Conservation (phyloP, 2,329 filamentous ascomycete genomes). For the Verticillium nubilum region DNA sequence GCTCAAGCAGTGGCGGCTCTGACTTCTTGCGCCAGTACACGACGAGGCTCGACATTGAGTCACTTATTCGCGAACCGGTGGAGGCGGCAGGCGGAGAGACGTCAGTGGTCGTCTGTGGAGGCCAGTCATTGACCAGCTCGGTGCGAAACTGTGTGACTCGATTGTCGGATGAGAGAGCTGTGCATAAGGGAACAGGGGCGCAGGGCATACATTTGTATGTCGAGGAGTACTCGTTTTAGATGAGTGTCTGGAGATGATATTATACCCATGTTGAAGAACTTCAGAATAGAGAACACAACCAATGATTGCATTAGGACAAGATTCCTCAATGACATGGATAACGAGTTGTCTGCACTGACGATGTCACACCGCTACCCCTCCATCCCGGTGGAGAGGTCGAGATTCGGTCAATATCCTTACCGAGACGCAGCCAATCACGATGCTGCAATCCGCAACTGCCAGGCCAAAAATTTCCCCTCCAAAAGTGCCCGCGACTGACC, state of each 20-base stretch:
- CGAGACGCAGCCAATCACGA: neutral
- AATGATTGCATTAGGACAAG: neutral
- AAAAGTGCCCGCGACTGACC: neutral
- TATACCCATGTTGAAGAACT: neutral
- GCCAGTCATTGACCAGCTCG: conserved; percentile 45
- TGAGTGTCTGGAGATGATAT: neutral
- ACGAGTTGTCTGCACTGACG: neutral
- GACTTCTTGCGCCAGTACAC: conserved; percentile 38
- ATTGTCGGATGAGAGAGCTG: conserved; percentile 55
- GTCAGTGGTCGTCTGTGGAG: conserved; percentile 56
- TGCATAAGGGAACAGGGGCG: conserved; percentile 59
- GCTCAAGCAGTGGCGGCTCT: conserved; percentile 11
- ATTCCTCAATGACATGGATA: neutral
- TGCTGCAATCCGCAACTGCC: neutral
- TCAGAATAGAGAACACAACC: neutral
- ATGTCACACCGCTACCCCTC: neutral
- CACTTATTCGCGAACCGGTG: conserved; percentile 46
- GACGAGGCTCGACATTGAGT: conserved; percentile 43
- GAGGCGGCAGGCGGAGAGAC: conserved; percentile 56
- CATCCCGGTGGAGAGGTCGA: neutral
- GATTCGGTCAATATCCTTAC: neutral
- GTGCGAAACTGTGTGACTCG: conserved; percentile 50
- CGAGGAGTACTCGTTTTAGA: conserved; percentile 53
- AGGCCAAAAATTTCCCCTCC: neutral
- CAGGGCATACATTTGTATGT: conserved; percentile 57